Percentiles rank a stretch among this genome's conserved stretches.
These are phyloP conservation scores for Artemisia tridentata DNA, from an alignment of 129 eudicot genomes.

Conservation along the genomic window DNA sequence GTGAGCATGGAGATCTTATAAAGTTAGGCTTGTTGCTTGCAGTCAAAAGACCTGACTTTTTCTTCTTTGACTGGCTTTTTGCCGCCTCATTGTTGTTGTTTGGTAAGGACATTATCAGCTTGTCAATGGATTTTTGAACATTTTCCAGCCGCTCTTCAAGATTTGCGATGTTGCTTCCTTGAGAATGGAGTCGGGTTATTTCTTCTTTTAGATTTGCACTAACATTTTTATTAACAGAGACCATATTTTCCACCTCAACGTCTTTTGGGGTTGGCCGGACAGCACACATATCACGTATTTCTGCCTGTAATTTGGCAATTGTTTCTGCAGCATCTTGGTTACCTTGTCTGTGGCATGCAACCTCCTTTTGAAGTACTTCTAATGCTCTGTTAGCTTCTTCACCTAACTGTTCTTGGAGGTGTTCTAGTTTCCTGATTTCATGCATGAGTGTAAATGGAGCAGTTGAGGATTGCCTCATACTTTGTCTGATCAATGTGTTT, in stretches of 20 bases:
- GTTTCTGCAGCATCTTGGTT: constrained; percentile 99
- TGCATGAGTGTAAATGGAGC: constrained; percentile 96
- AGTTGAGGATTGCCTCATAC: constrained; percentile 83
- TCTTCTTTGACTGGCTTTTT: constrained; percentile 57
- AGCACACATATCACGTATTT: constrained; percentile 79
- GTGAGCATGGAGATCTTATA: constrained; percentile 87
- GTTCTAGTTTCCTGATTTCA: constrained; percentile 91
- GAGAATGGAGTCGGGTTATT: constrained; percentile 89
- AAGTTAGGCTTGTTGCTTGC: constrained; percentile 69
- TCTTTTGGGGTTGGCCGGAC: constrained; percentile 52
- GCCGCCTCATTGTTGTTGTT: constrained; percentile 37
- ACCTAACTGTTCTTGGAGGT: constrained; percentile 95
- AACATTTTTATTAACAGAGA: constrained; percentile 75
- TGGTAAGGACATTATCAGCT: constrained; percentile 88
- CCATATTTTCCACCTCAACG: constrained; percentile 48
- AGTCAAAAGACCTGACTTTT: constrained; percentile 61
- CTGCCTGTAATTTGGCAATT: constrained; percentile 87
- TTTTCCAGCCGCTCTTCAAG: constrained; percentile 94
- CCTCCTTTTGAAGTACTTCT: constrained; percentile 91
- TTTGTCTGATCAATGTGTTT: constrained; percentile 53
- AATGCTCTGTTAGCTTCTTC: constrained; percentile 93
- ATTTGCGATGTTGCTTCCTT: constrained; percentile 86
- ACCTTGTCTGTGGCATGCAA: constrained; percentile 87
- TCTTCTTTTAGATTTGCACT: constrained; percentile 94
- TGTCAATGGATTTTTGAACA: constrained; percentile 89